Conservation (phyloP, 441 rosid species). For the Pelargonium australe region DNA sequence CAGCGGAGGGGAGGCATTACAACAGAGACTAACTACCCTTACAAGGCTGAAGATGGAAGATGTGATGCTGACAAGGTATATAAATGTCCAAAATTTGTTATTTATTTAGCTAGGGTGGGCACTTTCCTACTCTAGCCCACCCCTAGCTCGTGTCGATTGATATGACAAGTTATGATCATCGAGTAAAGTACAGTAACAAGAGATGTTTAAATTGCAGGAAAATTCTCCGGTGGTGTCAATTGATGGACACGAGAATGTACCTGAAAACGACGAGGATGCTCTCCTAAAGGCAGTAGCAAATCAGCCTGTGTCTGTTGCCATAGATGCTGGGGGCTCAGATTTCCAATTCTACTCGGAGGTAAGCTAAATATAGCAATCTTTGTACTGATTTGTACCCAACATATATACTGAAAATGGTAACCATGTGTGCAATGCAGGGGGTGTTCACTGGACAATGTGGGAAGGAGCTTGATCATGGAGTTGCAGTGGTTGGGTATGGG, state of each 20-base stretch:
- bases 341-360: conserved; percentile 92
- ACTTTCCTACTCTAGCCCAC: too few relatives aligned
- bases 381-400: not conserved
- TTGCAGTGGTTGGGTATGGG: conserved; percentile 74
- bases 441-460: conserved; percentile 72
- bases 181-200: too few relatives aligned
- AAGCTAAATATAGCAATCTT: conserved; percentile 4
- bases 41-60: conserved; percentile 35
- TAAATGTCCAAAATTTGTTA: too few relatives aligned
- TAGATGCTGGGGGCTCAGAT: conserved; percentile 70
- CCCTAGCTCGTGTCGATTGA: too few relatives aligned
- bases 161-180: too few relatives aligned
- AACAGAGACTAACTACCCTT: conserved; percentile 58
- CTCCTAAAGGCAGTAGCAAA: conserved; percentile 61
- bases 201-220: conserved; percentile 23
- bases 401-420: too few relatives aligned
- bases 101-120: too few relatives aligned
- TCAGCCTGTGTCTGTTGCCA: conserved; percentile 86
- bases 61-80: conserved; percentile 43
- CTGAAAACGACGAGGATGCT: conserved; percentile 57
- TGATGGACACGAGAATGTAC: conserved; percentile 69
- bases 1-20: conserved; percentile 56
- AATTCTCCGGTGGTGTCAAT: conserved; percentile 51
- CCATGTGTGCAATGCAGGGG: conserved; percentile 37
- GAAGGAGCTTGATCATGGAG: conserved; percentile 66